Evolutionary conservation across 1,284 basidiomycete genomes (phyloP).

Genomic region (Rhodotorula sp.): DNA sequence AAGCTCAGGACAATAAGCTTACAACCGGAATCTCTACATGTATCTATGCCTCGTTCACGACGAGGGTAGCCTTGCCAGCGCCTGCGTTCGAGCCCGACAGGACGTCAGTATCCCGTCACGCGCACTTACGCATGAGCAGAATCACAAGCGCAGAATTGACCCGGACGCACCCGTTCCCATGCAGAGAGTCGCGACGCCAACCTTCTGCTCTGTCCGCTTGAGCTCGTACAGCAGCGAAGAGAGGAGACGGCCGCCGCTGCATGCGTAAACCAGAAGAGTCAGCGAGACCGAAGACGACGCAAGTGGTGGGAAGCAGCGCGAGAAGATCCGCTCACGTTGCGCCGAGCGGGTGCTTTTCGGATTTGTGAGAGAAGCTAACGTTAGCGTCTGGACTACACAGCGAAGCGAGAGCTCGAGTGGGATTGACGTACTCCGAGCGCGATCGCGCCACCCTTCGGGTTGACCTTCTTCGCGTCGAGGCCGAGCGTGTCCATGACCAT

Average conservation of each 20-base stretch:
- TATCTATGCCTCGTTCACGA: constrained; percentile 6
- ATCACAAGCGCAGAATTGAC: background rate
- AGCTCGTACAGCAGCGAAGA: constrained; percentile 50
- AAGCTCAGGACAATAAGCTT: background rate
- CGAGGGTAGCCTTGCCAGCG: constrained; percentile 14
- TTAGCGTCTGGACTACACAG: background rate
- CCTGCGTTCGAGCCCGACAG: background rate
- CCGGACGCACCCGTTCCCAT: constrained; percentile 48
- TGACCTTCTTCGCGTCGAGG: constrained; percentile 48
- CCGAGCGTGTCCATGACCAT: constrained; percentile 50
- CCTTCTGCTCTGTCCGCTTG: constrained; percentile 48
- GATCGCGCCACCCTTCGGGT: constrained; percentile 52
- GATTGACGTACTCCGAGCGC: constrained; percentile 45
- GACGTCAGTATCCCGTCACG: background rate
- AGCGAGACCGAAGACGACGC: background rate
- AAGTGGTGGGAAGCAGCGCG: background rate
- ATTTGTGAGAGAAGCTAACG: rapidly evolving
- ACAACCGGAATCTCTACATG: background rate
- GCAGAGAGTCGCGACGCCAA: constrained; percentile 50
- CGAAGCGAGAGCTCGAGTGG: background rate
- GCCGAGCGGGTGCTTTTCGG: constrained; percentile 51
- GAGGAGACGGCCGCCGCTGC: constrained; percentile 49
- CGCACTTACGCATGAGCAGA: no score
- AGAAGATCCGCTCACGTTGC: constrained; percentile 39
- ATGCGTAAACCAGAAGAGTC: background rate